Base-by-base conservation (phyloP, 106 monocot species). In the Phalaenopsis equestris region DNA sequence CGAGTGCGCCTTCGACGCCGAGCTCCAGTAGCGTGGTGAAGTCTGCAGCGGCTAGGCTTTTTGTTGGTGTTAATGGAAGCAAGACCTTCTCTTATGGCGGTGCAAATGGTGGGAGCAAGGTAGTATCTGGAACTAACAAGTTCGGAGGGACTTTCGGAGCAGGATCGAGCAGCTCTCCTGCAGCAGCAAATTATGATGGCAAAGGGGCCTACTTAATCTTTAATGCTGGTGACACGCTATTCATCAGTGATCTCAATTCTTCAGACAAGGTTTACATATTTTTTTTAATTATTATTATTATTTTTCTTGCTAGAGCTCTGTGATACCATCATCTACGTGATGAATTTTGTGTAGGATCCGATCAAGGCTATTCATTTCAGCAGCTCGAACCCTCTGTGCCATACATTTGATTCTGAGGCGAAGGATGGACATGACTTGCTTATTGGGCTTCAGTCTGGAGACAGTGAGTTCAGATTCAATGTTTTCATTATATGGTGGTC, bases 401-500 rank as follows among this genome's bases (percentile, higher is more conserved):
- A 98, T 85, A 86, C 98, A 0, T 98, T 98, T 83, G 94, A 92
- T 84, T 45, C 89, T 12, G 98, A 91, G n/a, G 90, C 91, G 3
- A 94, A 92, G 79, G 98, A 94, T 74, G 98, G 98, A 64, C 94
- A 98, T 84, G 98, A 98, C 84, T 89, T 98, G 85, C 90, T 98
- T 39, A 92, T 98, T 77, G 98, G 94, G 48, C 81, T 94, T 85
- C 84, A 87, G 67, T 91, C 98, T 49, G 98, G 98, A 80, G 98
- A 98, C 78, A 87, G 98, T 98, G 79, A 85, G 89, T 76, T 76
- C n/a, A 65, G 56, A 17, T 12, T 56, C 17, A 41, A 55, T 30
- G n/a, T 65, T 65, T 21, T 72, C 9, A 41, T 41, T 72, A 72
- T 72, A 15, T 41, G 41, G 23, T 72, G 12, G 23, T 72, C 36